These are phyloP conservation scores for Tephrocybe sp. DNA, from an alignment of 768 basidiomycete genomes.

Conservation along the genomic window DNA sequence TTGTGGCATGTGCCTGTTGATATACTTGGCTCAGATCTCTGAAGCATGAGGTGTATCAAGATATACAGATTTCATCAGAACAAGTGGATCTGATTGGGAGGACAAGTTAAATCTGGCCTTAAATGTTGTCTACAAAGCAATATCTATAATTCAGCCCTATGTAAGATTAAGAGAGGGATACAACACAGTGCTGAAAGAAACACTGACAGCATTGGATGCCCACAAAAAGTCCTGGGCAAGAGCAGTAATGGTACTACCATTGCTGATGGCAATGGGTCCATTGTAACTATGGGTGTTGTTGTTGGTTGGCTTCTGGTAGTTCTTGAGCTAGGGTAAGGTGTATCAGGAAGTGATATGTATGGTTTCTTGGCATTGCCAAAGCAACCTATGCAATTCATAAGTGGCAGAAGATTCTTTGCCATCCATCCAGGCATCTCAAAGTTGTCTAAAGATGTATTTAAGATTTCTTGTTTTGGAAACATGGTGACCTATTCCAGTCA, in stretches of 20 bases:
- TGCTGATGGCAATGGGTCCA: conserved; percentile 73
- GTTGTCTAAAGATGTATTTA: conserved; percentile 46
- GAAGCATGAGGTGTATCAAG: conserved; percentile 58
- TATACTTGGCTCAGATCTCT: conserved; percentile 78
- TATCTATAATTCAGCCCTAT: too few relatives aligned
- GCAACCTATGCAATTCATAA: conserved; percentile 62
- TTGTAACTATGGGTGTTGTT: conserved; percentile 70
- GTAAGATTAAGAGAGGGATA: too few relatives aligned
- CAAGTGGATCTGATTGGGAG: not conserved
- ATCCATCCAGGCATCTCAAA: conserved; percentile 74
- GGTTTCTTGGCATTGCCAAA: too few relatives aligned
- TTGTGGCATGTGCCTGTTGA: conserved; percentile 72
- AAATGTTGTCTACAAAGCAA: conserved; percentile 55
- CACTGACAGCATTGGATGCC: conserved; percentile 56
- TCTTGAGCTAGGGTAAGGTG: conserved; percentile 60
- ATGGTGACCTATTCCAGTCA: conserved; percentile 54
- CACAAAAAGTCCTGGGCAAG: conserved; percentile 72
- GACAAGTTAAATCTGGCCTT: conserved; percentile 32
- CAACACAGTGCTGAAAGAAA: conserved; percentile 62
- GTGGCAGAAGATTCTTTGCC: conserved; percentile 62
- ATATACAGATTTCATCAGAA: conserved; percentile 31
- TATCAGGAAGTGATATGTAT: too few relatives aligned
- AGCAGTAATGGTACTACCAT: conserved; percentile 62
- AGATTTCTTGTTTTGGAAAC: not conserved
- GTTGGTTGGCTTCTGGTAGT: conserved; percentile 73